These are phyloP conservation scores for Irpex lacteus DNA, from an alignment of 1,284 basidiomycete genomes.

Conservation along the genomic window DNA sequence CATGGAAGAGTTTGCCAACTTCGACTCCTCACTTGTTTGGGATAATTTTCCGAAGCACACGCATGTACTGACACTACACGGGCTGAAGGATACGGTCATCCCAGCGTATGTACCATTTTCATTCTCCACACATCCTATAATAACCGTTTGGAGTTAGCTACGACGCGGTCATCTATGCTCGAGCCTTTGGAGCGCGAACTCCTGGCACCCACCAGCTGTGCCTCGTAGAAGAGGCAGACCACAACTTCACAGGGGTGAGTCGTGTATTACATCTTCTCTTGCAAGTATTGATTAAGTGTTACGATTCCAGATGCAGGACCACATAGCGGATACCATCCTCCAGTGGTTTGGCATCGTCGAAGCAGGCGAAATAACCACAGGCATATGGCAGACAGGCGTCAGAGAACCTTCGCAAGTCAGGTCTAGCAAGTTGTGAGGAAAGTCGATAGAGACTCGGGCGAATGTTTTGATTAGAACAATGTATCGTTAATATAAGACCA, in stretches of 20 bases:
- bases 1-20: conserved; percentile 53
- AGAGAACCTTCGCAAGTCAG: neutral
- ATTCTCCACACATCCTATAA: neutral
- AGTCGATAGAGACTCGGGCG: neutral
- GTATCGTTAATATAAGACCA: no score
- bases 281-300: neutral
- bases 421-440: neutral
- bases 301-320: conserved; percentile 42
- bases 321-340: conserved; percentile 58
- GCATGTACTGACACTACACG: conserved; percentile 70
- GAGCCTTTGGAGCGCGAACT: conserved; percentile 49
- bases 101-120: conserved; percentile 51
- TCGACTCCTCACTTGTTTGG: conserved; percentile 65
- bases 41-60: conserved; percentile 54
- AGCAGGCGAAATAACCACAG: conserved; percentile 43
- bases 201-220: conserved; percentile 69
- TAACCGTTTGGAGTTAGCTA: conserved; percentile 40
- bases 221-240: conserved; percentile 67
- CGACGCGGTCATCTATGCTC: conserved; percentile 68
- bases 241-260: conserved; percentile 64
- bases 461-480: neutral
- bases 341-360: conserved; percentile 52
- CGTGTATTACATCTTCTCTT: neutral
- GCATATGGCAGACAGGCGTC: conserved; percentile 52
- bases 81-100: conserved; percentile 59